Conservation (phyloP, 129 eudicot species). For the Rutidosis leptorrhynchoides region DNA sequence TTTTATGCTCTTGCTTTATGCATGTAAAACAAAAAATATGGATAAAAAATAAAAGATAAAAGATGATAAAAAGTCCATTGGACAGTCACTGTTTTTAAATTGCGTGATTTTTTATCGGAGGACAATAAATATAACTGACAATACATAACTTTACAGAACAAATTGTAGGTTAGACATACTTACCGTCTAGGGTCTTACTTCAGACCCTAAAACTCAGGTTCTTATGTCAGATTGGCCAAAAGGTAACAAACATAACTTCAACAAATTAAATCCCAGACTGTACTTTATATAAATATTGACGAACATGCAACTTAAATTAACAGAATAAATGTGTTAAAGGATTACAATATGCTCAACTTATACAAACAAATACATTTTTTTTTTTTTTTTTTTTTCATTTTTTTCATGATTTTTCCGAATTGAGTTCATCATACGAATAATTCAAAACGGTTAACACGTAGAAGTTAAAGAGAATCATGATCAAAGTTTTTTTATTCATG, state of each 20-base stretch:
- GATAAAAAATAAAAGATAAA: too few species aligned
- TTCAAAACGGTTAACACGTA: constrained; percentile 63
- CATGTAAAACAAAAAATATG: too few species aligned
- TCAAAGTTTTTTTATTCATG: constrained; percentile 40
- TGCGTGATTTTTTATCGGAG: too few species aligned
- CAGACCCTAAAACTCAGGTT: background rate
- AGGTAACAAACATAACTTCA: background rate
- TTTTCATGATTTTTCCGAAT: constrained; percentile 28
- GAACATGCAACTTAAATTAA: constrained; percentile 16
- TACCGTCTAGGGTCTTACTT: background rate
- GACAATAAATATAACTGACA: too few species aligned
- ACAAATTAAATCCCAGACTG: background rate
- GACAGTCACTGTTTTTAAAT: too few species aligned
- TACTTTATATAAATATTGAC: background rate
- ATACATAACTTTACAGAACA: background rate
- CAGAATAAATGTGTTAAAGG: constrained; percentile 46
- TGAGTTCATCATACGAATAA: constrained; percentile 38
- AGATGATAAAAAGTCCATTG: too few species aligned
- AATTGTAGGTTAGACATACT: background rate
- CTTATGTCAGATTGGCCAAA: background rate
- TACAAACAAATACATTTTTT: constrained; percentile 42
- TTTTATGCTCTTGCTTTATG: too few species aligned
- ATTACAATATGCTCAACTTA: constrained; percentile 50
- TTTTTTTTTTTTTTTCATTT: constrained; percentile 8
- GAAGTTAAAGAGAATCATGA: constrained; percentile 51